Conservation (phyloP, 805 yeast genomes). For the Zygosaccharomyces pseudorouxii region DNA sequence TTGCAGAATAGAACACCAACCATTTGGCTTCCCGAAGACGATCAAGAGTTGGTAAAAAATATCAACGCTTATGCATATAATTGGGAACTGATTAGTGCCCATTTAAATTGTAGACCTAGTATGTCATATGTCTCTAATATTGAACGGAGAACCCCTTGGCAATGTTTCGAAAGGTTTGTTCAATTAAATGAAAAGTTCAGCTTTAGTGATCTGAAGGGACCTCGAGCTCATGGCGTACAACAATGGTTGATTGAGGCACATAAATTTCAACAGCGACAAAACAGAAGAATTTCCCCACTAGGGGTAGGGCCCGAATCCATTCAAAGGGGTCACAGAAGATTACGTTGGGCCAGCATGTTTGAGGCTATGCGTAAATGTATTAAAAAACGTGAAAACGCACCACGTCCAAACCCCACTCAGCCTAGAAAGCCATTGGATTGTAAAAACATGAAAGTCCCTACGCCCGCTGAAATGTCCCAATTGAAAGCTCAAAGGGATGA, state of each 20-base stretch:
- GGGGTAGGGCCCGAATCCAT: conserved; percentile 93
- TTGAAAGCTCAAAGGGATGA: conserved; percentile 83
- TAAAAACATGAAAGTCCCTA: conserved; percentile 51
- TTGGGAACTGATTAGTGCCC: conserved; percentile 88
- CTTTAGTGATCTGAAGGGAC: conserved; percentile 81
- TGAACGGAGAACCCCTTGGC: conserved; percentile 98
- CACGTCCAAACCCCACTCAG: conserved; percentile 50
- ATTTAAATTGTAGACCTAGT: conserved; percentile 61
- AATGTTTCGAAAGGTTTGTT: conserved; percentile 92
- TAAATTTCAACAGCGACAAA: conserved; percentile 80
- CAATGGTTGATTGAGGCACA: conserved; percentile 91
- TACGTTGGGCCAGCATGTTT: conserved; percentile 96
- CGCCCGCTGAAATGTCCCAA: conserved; percentile 80
- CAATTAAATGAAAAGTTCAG: conserved; percentile 88
- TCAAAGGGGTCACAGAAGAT: conserved; percentile 84
- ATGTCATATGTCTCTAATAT: conserved; percentile 77
- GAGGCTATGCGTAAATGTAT: conserved; percentile 89
- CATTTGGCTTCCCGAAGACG: conserved; percentile 95
- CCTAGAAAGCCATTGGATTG: conserved; percentile 40
- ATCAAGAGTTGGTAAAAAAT: conserved; percentile 67
- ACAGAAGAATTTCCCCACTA: conserved; percentile 82
- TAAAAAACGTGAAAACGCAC: conserved; percentile 79
- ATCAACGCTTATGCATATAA: conserved; percentile 86
- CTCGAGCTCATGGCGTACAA: conserved; percentile 76
- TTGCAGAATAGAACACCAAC: conserved; percentile 85